Base-by-base conservation (phyloP, 208 protist species). In the Leishmania arabica region DNA sequence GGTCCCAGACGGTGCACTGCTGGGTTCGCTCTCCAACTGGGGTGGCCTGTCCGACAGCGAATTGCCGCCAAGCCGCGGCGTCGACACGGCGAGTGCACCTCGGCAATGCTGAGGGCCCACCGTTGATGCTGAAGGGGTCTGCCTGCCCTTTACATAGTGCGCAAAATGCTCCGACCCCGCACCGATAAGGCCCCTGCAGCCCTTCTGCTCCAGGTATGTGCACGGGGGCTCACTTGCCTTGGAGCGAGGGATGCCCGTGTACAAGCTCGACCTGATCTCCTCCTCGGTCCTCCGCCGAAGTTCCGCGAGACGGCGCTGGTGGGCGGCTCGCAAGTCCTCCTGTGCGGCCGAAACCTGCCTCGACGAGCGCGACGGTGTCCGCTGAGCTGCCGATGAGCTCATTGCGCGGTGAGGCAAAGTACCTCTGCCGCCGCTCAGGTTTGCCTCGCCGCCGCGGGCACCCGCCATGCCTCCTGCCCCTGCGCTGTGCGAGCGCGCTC, bases 161-260 rank as follows among this genome's bases (percentile, higher is more conserved):
- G 76, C 83, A 70, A 88, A 88, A 27, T 83, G 85, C 73, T 84
- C 84, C 4, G 86, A 77, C 87, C 87, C 89, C 37, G 85, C 88
- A 40, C 78, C 80, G 37, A 91, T 81, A 24, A 89, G 87, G 19
- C 84, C 88, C 42, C 85, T 82, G 85, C 91, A 91, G 15, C 82
- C 76, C 45, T 81, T 85, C 66, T 90, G 82, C 40, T 90, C 86
- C 40, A 88, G 73, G 74, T 88, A 84, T 21, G 69, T 66, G 70
- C 76, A 80, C 45, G 88, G 88, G 40, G 86, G 80, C 42, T 74
- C 65, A 49, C 81, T 73, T 51, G 82, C 58, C 45, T 83, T 84
- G 42, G 78, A 84, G 13, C 68, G 77, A n/a, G 79, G 79, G 15
- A 83, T 69, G 34, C 78, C 31, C 31, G 73, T 53, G 47, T 56